Base-by-base conservation (phyloP, 176 grass and related monocot genomes). In the bread wheat (Triticum aestivum) region DNA sequence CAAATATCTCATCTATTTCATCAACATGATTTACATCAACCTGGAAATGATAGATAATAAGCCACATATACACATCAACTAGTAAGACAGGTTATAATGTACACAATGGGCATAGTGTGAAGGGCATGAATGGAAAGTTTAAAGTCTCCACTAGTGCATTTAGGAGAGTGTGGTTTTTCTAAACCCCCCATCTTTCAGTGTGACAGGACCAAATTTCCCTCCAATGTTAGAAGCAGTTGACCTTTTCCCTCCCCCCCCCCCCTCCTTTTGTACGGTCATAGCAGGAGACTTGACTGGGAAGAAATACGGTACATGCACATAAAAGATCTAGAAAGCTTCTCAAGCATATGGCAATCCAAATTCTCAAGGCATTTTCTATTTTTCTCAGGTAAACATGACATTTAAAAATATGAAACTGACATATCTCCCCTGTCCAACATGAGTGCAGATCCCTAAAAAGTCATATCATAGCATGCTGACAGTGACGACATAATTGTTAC, bases 1-100 rank as follows among this genome's bases (percentile, higher is more conserved):
- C 93, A 88, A 98, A 98, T 82, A 98, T 98, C 82, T 98, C 96
- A 85, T 98, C 96, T 88, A 96, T 96, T 89, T 95, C 93, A 87
- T 86, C 91, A 44, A 91, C 93, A 89, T 98, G 93, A 91, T 98
- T 95, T 78, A 98, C 78, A 82, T 98, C 96, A 64, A 98, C 96
- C 96, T 98, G 82, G 79, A 87, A 83, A 71, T 59, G 58, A 80
- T 52, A 66, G n/a, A 86, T 73, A 62, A 90, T 69, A 79, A 89
- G 59, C 38, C 20, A 79, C 17, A 15, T 61, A 69, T 49, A 41
- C 11, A 62, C 67, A 89, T 56, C 42, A 66, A 65, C 15, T 74
- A 54, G 9, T 39, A 56, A 87, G 18, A 5, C 32, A 74, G 74
- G 17, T n/a, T 61, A 38, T 62, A 70, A 64, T 47, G 26, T 49